Evolutionary conservation across 768 basidiomycete genomes (phyloP).

Genomic region (Baorangia bicolor): DNA sequence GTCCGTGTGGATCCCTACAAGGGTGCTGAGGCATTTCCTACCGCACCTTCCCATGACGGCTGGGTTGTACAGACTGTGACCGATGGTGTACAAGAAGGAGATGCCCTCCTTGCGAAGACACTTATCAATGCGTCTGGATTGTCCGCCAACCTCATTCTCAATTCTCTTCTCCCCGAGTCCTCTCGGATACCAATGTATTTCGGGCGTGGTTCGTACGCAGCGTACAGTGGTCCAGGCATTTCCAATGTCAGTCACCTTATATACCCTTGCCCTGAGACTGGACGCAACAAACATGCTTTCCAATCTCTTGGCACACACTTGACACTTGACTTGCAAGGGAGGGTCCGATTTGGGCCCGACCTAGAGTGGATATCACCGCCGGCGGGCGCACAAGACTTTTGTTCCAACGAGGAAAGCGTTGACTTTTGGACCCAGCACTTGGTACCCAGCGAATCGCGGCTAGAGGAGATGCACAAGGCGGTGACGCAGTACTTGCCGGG

Average conservation of each 20-base stretch:
- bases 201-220: slow-evolving; percentile 83
- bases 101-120: slow-evolving; percentile 69
- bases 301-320: slow-evolving; percentile 91
- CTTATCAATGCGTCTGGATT: slow-evolving; percentile 85
- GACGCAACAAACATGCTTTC: slow-evolving; percentile 59
- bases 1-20: slow-evolving; percentile 77
- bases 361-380: slow-evolving; percentile 80
- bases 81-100: slow-evolving; percentile 45
- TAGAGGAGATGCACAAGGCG: slow-evolving; percentile 65
- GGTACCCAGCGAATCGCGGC: slow-evolving; percentile 56
- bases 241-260: slow-evolving; percentile 70
- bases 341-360: slow-evolving; percentile 90
- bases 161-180: slow-evolving; percentile 59
- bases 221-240: slow-evolving; percentile 80
- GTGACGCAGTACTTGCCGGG: slow-evolving; percentile 74
- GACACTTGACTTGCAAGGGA: slow-evolving; percentile 80
- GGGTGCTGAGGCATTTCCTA: slow-evolving; percentile 20
- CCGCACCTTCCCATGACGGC: slow-evolving; percentile 49
- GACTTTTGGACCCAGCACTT: slow-evolving; percentile 80
- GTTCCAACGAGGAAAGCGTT: slow-evolving; percentile 42
- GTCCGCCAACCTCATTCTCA: slow-evolving; percentile 66
- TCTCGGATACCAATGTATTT: slow-evolving; percentile 72
- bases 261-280: slow-evolving; percentile 84
- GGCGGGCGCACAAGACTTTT: slow-evolving; percentile 24
- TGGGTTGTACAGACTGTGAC: slow-evolving; percentile 89